Conservation (phyloP, 2,329 filamentous ascomycete species). For the Pseudonectria buxi region DNA sequence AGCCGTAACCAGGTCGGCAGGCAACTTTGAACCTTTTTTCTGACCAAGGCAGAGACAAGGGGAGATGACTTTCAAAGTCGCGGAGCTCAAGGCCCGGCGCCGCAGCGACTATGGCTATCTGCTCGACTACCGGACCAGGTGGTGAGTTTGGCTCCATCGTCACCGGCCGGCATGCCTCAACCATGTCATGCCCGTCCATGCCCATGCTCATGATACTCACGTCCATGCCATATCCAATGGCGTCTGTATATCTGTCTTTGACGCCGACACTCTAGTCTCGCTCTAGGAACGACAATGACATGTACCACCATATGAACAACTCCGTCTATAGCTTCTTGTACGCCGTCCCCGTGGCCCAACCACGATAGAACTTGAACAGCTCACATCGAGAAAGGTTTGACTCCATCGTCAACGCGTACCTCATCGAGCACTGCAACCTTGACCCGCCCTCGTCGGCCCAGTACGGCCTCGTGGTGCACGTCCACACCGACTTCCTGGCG, state of each 20-base stretch:
- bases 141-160: conserved; percentile 42
- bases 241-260: conserved; percentile 13
- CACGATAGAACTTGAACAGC: too few relatives aligned
- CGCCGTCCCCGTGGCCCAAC: conserved; percentile 16
- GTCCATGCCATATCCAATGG: too few relatives aligned
- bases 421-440: conserved; percentile 71
- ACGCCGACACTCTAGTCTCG: background rate
- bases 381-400: conserved; percentile 79
- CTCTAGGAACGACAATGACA: conserved; percentile 81
- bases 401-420: conserved; percentile 81
- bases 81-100: conserved; percentile 51
- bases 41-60: too few relatives aligned
- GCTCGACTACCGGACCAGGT: conserved; percentile 80
- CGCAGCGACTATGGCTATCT: conserved; percentile 71
- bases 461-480: conserved; percentile 79
- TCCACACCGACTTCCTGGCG: conserved; percentile 78
- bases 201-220: too few relatives aligned
- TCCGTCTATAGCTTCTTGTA: conserved; percentile 76
- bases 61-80: conserved; percentile 11
- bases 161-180: too few relatives aligned
- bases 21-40: conserved; percentile 5
- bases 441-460: conserved; percentile 63
- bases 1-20: too few relatives aligned
- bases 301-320: conserved; percentile 93
- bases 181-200: too few relatives aligned